A percentile compares a stretch with the other conserved stretches of the same genome.
These are phyloP conservation scores for Colletotrichum lindemuthianum DNA, from an alignment of 2,329 filamentous ascomycete species.

Conservation along the genomic window DNA sequence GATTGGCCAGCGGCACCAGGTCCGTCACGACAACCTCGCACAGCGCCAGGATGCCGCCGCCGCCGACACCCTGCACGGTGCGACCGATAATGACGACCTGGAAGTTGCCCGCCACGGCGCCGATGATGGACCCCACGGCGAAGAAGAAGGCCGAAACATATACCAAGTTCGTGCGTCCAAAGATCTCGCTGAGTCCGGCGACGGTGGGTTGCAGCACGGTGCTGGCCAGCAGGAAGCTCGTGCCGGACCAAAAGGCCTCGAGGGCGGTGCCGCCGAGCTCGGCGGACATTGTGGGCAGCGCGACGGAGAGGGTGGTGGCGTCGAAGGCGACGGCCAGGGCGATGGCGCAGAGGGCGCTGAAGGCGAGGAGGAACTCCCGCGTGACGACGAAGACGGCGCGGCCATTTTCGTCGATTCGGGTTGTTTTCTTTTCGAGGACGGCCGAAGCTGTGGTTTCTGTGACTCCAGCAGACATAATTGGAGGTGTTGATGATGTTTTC, in stretches of 20 bases:
- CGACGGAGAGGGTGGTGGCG: constrained; percentile 69
- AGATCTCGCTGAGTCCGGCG: constrained; percentile 48
- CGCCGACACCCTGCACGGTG: constrained; percentile 61
- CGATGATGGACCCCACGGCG: constrained; percentile 52
- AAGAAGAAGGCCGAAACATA: constrained; percentile 47
- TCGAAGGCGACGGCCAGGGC: constrained; percentile 72
- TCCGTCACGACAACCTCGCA: constrained; percentile 58
- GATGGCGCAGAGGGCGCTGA: constrained; percentile 62
- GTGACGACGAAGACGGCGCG: constrained; percentile 45
- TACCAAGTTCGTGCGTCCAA: constrained; percentile 47
- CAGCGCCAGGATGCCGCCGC: constrained; percentile 59
- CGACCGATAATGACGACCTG: constrained; percentile 57
- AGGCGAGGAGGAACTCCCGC: constrained; percentile 56
- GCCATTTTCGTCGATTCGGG: constrained; percentile 25
- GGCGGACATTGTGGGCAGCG: constrained; percentile 62
- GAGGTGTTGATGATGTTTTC: background rate
- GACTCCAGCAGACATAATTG: background rate
- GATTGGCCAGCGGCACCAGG: constrained; percentile 53
- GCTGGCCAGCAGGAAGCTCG: constrained; percentile 73
- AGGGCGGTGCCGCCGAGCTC: constrained; percentile 64
- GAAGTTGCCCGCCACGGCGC: constrained; percentile 46
- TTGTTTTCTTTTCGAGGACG: constrained; percentile 11
- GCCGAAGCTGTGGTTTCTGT: constrained; percentile 9
- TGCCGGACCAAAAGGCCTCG: constrained; percentile 77
- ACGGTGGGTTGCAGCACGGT: constrained; percentile 67